phyloP scores from a whole-genome alignment of 163 green algal species.

The Scenedesmus sp. region DNA sequence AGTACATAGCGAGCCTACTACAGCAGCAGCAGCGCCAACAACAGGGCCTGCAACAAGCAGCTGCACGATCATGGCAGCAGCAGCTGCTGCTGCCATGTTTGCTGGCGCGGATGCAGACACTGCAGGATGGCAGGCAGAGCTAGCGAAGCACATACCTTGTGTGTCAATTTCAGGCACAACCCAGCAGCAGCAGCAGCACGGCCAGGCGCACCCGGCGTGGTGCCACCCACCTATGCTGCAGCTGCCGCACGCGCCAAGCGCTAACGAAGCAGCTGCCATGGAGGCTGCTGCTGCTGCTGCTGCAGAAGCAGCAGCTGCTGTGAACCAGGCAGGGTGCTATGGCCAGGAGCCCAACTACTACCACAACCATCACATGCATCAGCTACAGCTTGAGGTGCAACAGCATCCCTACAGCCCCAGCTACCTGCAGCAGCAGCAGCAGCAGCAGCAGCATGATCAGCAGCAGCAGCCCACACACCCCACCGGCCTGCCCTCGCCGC shows the following conservation, averaged over 20 bases:
- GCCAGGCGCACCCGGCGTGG: not conserved
- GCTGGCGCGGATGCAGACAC: not conserved
- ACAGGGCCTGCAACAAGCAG: not conserved
- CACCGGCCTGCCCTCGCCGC: not conserved
- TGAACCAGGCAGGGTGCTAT: not conserved
- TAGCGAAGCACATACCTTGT: not conserved
- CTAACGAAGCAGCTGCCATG: too few species aligned
- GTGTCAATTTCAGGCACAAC: not conserved
- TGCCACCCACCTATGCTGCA: not conserved
- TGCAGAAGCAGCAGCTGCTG: not conserved
- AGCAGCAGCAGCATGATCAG: not conserved
- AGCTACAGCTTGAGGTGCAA: not conserved
- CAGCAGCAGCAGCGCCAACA: not conserved
- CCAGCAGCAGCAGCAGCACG: not conserved
- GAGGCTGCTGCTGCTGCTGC: not conserved
- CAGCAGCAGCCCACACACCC: not conserved
- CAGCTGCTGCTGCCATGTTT: not conserved
- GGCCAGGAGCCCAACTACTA: not conserved
- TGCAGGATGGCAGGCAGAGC: not conserved
- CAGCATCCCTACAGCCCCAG: not conserved
- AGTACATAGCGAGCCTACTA: not conserved
- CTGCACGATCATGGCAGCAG: not conserved
- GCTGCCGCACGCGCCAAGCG: not conserved
- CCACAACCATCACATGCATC: not conserved
- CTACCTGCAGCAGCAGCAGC: not conserved